These are phyloP conservation scores for Jamesozyma rosinii DNA, from an alignment of 805 yeast species.

Conservation along the genomic window DNA sequence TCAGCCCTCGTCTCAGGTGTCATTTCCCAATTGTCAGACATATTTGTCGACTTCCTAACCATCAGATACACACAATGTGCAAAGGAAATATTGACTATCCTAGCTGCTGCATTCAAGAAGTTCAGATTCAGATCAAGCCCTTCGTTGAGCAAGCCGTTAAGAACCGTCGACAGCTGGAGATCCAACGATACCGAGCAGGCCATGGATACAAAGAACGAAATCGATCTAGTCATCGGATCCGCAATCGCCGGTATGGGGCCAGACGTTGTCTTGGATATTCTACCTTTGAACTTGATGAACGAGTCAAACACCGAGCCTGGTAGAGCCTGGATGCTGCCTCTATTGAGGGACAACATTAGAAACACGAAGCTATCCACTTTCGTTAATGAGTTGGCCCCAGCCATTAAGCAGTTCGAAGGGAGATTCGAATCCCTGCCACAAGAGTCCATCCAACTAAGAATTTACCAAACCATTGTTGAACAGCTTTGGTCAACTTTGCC, in stretches of 20 bases:
- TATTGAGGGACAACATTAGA: slow-evolving; percentile 77
- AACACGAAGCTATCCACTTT: slow-evolving; percentile 61
- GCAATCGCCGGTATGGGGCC: slow-evolving; percentile 82
- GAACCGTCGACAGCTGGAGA: slow-evolving; percentile 78
- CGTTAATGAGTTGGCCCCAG: slow-evolving; percentile 55
- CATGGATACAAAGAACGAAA: slow-evolving; percentile 55
- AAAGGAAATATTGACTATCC: slow-evolving; percentile 59
- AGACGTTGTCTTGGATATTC: slow-evolving; percentile 57
- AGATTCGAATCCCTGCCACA: slow-evolving; percentile 39
- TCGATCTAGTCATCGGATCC: slow-evolving; percentile 72
- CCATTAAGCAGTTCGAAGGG: slow-evolving; percentile 44
- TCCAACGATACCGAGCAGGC: slow-evolving; percentile 51
- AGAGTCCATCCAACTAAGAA: slow-evolving; percentile 61
- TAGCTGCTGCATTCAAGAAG: slow-evolving; percentile 52
- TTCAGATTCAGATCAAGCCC: slow-evolving; percentile 63
- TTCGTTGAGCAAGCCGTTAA: slow-evolving; percentile 55
- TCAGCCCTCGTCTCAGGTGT: slow-evolving; percentile 43
- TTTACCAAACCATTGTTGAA: slow-evolving; percentile 75
- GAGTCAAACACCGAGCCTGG: slow-evolving; percentile 50
- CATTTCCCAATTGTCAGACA: slow-evolving; percentile 48
- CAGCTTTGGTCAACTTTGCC: slow-evolving; percentile 92
- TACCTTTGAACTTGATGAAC: slow-evolving; percentile 71
- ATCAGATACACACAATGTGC: slow-evolving; percentile 72
- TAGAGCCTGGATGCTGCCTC: slow-evolving; percentile 90
- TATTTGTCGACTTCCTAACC: slow-evolving; percentile 51